Percentiles rank a stretch among this genome's conserved stretches.
Conservation (phyloP, 768 basidiomycete genomes). For the Neoboletus brunneissimus region DNA sequence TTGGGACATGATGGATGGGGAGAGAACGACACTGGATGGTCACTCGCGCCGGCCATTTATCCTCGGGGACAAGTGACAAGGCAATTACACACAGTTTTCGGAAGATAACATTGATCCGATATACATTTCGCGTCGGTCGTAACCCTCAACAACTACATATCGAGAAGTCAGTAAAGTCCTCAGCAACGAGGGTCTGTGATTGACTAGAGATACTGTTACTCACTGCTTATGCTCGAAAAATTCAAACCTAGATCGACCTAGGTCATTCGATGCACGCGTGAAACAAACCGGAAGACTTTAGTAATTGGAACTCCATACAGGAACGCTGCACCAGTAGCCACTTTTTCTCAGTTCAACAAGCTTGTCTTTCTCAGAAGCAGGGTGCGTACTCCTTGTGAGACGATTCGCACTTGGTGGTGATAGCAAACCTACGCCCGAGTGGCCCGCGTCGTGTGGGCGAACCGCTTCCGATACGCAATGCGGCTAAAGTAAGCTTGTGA, state of each 20-base stretch:
- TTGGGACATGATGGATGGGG: conserved; percentile 9
- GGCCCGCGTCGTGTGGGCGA: background rate
- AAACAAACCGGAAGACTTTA: conserved; percentile 3
- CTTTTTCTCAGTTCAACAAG: background rate
- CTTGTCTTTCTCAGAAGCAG: background rate
- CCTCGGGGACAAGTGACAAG: background rate
- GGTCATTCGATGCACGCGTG: background rate
- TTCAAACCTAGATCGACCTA: background rate
- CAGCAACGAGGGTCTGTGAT: background rate
- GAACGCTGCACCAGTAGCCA: background rate
- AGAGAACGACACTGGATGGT: background rate
- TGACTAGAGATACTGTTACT: background rate
- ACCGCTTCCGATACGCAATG: background rate
- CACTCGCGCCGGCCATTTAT: conserved; percentile 5
- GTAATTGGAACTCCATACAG: background rate
- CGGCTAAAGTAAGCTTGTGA: background rate
- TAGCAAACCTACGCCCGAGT: background rate
- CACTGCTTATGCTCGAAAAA: background rate
- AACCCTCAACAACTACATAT: background rate
- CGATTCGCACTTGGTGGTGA: background rate
- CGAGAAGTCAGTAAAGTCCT: background rate
- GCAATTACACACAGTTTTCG: background rate
- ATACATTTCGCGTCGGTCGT: background rate
- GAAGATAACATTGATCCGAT: background rate
- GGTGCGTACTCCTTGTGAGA: background rate